Evolutionary conservation across 345 rosid species (phyloP), one percentile per base, ranked within the genome.

Genomic region (Cardamine chenopodiifolia): DNA sequence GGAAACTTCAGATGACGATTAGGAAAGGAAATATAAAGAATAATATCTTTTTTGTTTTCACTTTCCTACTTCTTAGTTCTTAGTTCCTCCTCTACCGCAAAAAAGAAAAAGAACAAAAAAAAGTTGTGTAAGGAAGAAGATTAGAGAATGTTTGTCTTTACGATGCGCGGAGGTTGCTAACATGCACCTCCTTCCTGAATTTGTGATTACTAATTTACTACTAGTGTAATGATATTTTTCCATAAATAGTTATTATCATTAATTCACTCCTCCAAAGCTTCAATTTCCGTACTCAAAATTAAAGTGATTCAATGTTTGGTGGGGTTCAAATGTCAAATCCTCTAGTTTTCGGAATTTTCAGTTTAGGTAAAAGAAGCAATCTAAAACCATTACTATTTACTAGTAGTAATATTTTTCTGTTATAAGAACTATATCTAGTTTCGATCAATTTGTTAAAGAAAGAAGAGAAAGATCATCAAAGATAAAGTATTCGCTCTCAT

Each of bases 1-100:
- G 79, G 97, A 95, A 75, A 89, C 86, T 68, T 83, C 83, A 10
- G 92, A 88, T 56, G 96, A 86, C 25, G 81, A 71, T 20, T 85
- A 79, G 76, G 79, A 76, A 53, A 73, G 47, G 28, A 76, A 58
- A 26, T 60, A 75, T 32, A 42, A 61, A 17, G 3, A 20, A 5
- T 1, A 4, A 19, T 20, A 19, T 52, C 37, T 25, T 29, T 1
- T 52, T 39, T 25, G 23, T 52, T 39, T 53, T 53, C 49, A 31
- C 3, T 52, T 26, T 54, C 26, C n/a, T 37, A 26, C 31, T 64
- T 73, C 20, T 10, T 50, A 40, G 17, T 64, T 73, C 20, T 10
- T 50, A 40, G 17, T 44, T 44, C 28, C 5, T 53, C 32, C 6
- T 52, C 61, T 10, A 42, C 13, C n/a, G 9, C 10, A 28, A 3